Percentiles rank a stretch among this genome's conserved stretches.
These are phyloP conservation scores for Xylaria sp. DNA, from an alignment of 2,329 filamentous ascomycete species.

Conservation along the genomic window DNA sequence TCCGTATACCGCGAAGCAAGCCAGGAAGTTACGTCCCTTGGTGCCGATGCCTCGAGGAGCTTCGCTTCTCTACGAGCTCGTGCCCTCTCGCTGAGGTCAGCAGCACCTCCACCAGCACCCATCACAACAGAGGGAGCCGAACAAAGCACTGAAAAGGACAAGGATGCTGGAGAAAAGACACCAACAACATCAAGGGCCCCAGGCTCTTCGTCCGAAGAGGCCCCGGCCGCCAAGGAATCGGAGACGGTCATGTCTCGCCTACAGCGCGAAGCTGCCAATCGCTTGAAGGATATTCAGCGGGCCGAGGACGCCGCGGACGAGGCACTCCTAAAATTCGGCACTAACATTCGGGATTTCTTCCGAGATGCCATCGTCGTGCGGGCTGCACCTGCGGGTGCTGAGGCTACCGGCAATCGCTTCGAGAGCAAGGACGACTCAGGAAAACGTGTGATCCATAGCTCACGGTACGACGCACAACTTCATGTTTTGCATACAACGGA, in stretches of 20 bases:
- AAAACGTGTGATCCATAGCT: slow-evolving; percentile 93
- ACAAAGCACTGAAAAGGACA: slow-evolving; percentile 44
- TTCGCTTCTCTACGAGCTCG: slow-evolving; percentile 78
- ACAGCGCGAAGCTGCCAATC: slow-evolving; percentile 76
- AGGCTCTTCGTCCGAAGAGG: slow-evolving; percentile 46
- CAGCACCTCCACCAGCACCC: slow-evolving; percentile 33
- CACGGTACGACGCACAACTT: slow-evolving; percentile 91
- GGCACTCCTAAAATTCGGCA: slow-evolving; percentile 88
- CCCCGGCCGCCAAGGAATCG: slow-evolving; percentile 48
- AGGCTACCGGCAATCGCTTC: slow-evolving; percentile 75
- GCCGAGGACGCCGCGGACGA: slow-evolving; percentile 97
- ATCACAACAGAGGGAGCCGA: slow-evolving; percentile 35
- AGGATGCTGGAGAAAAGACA: slow-evolving; percentile 48
- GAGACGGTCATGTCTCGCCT: slow-evolving; percentile 78
- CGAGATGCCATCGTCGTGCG: slow-evolving; percentile 89
- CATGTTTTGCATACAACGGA: slow-evolving; percentile 90
- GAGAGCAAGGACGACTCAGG: slow-evolving; percentile 91
- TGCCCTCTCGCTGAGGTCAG: slow-evolving; percentile 67
- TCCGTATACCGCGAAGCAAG: slow-evolving; percentile 82
- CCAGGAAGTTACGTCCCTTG: slow-evolving; percentile 80
- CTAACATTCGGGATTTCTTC: slow-evolving; percentile 87
- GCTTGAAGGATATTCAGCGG: slow-evolving; percentile 85
- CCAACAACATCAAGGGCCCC: slow-evolving; percentile 49
- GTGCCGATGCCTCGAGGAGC: slow-evolving; percentile 82
- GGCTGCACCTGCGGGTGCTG: slow-evolving; percentile 64